Conservation (phyloP, 257 asterid genomes). For the Solanum chmielewskii region DNA sequence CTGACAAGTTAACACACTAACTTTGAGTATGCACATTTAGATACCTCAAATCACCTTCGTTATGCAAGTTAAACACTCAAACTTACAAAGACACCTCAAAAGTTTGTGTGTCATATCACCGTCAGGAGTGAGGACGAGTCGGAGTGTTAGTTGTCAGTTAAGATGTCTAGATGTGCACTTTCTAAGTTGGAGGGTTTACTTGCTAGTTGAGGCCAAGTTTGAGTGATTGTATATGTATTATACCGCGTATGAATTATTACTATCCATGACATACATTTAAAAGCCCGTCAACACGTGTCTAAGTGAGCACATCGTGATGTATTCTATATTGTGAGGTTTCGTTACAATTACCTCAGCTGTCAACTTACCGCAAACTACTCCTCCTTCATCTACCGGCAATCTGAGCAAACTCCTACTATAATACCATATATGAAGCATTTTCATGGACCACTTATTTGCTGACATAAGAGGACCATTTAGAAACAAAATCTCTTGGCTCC, state of each 20-base stretch:
- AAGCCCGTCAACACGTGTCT: not conserved
- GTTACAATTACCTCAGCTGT: not conserved
- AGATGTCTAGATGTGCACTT: not conserved
- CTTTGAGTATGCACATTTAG: not conserved
- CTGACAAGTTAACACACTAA: not conserved
- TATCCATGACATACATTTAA: not conserved
- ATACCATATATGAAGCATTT: not conserved
- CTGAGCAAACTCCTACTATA: not conserved
- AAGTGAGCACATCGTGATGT: not conserved
- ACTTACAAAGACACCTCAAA: not conserved
- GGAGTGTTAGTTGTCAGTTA: not conserved
- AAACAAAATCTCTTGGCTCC: not conserved
- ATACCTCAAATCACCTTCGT: not conserved
- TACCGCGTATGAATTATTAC: not conserved
- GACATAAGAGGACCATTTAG: not conserved
- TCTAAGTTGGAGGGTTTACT: not conserved
- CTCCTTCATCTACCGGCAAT: not conserved
- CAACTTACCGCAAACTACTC: not conserved
- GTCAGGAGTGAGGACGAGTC: not conserved
- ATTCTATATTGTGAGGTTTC: not conserved
- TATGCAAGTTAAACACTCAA: not conserved
- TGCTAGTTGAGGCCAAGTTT: not conserved
- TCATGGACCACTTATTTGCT: not conserved
- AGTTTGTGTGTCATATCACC: not conserved
- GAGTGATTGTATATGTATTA: not conserved